Base-by-base conservation (phyloP, 805 yeast genomes). In the Candida parachauliodes region DNA sequence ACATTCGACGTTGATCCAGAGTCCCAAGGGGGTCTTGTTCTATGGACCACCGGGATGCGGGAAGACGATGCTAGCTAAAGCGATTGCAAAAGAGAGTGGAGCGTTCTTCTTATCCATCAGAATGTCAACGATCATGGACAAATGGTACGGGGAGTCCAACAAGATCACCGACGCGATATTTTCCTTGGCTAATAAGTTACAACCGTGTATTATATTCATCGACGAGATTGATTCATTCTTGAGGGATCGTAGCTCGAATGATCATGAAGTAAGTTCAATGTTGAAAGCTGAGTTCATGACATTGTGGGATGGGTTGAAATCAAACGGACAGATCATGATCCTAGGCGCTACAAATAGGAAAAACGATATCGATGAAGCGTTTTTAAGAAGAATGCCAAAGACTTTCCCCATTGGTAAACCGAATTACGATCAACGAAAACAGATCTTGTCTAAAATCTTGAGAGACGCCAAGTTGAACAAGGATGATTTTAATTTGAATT, bases 21-120 rank as follows among this genome's bases (percentile, higher is more conserved):
- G 96, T 1, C 98, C 98, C 2, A 88, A 87, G 53, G 98, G 98
- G 28, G 97, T 91, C 2, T 64, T 91, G 24, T 70, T 89, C 34
- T 81, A 87, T 54, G 98, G 98, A 0, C 97, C 98, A 3, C 98
- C 98, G 0, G 98, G 98, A 0, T 91, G 97, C 59, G 98, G 98
- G 39, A 91, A 91, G 62, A 91, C 98, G 3, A 87, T 91, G 96
- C 68, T 91, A 49, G 98, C 97, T 8, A 91, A 89, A 60, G 97
- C 97, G 0, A 73, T 91, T 26, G 98, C 98, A 1, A 75, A 79
- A 39, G 96, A 89, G 58, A 81, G 94, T 47, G 88, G 87, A 1
- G 98, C 98, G 0, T 88, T 82, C 49, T 91, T 91, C 62, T 75
- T 91, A 34, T 88, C 89, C 50, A 83, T 91, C 36, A 74, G 95